These are phyloP conservation scores for Cladosporium sp. DNA, from an alignment of 2,329 filamentous ascomycete species.

Conservation along the genomic window DNA sequence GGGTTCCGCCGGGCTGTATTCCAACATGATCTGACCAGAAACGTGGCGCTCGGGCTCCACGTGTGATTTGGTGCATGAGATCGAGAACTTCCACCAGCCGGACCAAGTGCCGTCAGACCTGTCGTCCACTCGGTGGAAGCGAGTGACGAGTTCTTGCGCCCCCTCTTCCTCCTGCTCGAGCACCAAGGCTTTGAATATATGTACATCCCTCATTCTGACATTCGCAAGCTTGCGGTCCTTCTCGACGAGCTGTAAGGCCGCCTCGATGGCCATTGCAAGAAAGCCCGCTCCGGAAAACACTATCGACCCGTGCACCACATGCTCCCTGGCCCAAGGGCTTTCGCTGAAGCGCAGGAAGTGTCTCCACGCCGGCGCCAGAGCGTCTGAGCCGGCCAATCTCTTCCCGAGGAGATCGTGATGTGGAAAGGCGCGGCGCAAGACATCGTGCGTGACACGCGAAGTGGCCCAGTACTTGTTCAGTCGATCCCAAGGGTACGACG, in stretches of 20 bases:
- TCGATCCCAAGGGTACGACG: slow-evolving; percentile 7
- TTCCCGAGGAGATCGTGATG: slow-evolving; percentile 43
- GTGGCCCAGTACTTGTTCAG: slow-evolving; percentile 13
- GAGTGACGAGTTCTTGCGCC: slow-evolving; percentile 41
- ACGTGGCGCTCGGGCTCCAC: background rate
- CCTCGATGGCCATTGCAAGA: slow-evolving; percentile 18
- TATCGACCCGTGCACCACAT: background rate
- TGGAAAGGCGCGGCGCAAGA: slow-evolving; percentile 17
- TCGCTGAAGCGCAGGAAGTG: background rate
- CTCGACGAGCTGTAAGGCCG: slow-evolving; percentile 11
- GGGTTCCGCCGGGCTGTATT: background rate
- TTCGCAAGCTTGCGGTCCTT: slow-evolving; percentile 32
- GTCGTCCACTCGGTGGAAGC: background rate
- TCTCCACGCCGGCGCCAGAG: background rate
- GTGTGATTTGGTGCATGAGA: background rate
- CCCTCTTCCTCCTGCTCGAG: slow-evolving; percentile 38
- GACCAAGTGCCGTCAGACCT: background rate
- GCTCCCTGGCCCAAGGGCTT: background rate
- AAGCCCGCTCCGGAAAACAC: slow-evolving; percentile 15
- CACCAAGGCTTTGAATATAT: slow-evolving; percentile 47
- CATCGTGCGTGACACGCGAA: background rate
- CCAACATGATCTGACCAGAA: background rate
- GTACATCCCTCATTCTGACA: slow-evolving; percentile 37
- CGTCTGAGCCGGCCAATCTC: background rate
- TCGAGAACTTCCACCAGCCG: background rate